Evolutionary conservation across 352 stramenopile genomes (phyloP).

Genomic region (Pythium aristosporum): DNA sequence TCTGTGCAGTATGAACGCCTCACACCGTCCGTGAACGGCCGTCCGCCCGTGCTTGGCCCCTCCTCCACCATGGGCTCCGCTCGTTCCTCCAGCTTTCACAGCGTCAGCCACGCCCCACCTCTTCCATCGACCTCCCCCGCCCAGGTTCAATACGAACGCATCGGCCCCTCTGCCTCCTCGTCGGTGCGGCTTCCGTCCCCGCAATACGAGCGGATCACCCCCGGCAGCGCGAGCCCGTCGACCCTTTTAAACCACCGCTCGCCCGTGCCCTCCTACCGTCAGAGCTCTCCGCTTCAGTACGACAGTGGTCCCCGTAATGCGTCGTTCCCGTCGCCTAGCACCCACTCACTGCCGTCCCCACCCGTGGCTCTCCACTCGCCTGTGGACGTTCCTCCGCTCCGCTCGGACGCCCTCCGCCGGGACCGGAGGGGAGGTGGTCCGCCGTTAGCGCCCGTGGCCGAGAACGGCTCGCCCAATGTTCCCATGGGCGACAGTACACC

Average conservation of each 20-base stretch:
- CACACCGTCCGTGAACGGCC: slow-evolving; percentile 34
- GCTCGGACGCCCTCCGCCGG: slow-evolving; percentile 17
- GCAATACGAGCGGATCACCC: slow-evolving; percentile 22
- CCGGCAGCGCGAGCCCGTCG: slow-evolving; percentile 9
- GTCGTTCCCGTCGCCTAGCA: slow-evolving; percentile 21
- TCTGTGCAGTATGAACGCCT: slow-evolving; percentile 55
- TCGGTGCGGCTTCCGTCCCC: slow-evolving; percentile 19
- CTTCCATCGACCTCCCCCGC: too few relatives aligned
- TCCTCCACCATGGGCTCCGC: slow-evolving; percentile 4
- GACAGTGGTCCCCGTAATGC: slow-evolving; percentile 5
- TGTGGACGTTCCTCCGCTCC: slow-evolving; percentile 21
- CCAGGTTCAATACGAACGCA: slow-evolving; percentile 14
- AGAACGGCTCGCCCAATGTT: slow-evolving; percentile 25
- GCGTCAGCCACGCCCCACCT: slow-evolving; percentile 7
- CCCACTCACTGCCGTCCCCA: slow-evolving; percentile 12
- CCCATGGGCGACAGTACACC: slow-evolving; percentile 26
- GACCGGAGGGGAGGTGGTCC: background rate
- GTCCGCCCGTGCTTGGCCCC: slow-evolving; percentile 5
- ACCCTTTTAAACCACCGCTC: slow-evolving; percentile 12
- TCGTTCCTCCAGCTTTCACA: slow-evolving; percentile 16
- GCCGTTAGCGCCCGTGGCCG: slow-evolving; percentile 15
- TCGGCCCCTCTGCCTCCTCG: background rate
- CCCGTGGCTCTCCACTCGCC: slow-evolving; percentile 16
- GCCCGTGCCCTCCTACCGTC: slow-evolving; percentile 13
- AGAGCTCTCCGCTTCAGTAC: slow-evolving; percentile 21